These are phyloP conservation scores for Sclerotinia glacialis DNA, from an alignment of 2,329 filamentous ascomycete species.

Conservation along the genomic window DNA sequence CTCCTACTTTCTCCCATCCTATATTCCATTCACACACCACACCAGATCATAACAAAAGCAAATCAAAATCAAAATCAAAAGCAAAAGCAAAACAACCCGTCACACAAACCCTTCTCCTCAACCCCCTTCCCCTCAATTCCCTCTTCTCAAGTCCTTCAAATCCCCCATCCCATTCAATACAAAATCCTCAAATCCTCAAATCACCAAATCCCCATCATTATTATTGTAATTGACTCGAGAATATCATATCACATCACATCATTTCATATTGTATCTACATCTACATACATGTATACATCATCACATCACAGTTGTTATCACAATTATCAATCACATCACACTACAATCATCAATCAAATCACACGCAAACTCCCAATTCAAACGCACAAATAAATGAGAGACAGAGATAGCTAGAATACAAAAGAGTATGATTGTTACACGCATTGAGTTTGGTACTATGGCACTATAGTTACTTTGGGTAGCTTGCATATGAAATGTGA, in stretches of 20 bases:
- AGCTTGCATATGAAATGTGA: too few species aligned
- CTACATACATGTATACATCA: too few species aligned
- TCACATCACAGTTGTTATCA: too few species aligned
- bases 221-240: not conserved
- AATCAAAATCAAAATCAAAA: too few species aligned
- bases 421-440: constrained; percentile 35
- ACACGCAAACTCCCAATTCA: not conserved
- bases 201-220: not conserved
- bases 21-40: too few species aligned
- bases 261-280: too few species aligned
- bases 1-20: too few species aligned
- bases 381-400: constrained; percentile 30
- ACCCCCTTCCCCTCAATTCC: not conserved
- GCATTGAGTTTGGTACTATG: constrained; percentile 28
- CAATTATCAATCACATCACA: not conserved
- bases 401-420: constrained; percentile 36
- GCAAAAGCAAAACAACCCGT: not conserved
- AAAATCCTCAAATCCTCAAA: not conserved
- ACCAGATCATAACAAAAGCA: too few species aligned
- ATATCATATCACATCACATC: not conserved
- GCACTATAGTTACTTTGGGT: too few species aligned
- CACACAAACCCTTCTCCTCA: not conserved
- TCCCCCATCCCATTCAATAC: not conserved
- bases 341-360: not conserved
- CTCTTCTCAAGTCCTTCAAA: not conserved